A percentile compares a stretch with the other conserved stretches of the same genome.
phyloP scores from a whole-genome alignment of 345 rosid species.

The Lepidium didymum region DNA sequence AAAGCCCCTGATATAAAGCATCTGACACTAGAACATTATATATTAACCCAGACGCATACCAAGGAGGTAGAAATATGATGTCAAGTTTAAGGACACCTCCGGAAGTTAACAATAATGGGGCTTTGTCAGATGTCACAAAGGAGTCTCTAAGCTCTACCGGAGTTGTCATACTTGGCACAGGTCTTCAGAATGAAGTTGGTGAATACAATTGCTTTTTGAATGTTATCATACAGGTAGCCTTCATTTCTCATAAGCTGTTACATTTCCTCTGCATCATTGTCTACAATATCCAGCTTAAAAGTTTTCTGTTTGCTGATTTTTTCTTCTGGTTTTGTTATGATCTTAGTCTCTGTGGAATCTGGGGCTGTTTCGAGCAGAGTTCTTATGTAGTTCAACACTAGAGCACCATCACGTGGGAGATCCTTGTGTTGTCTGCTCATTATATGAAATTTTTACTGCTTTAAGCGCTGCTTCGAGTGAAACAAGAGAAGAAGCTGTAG shows the following conservation, averaged over 20 bases:
- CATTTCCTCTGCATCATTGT: not conserved
- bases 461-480: slow-evolving; percentile 52
- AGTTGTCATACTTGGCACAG: slow-evolving; percentile 57
- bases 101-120: slow-evolving; percentile 25
- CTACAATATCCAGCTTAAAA: not conserved
- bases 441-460: slow-evolving; percentile 64
- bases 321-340: not conserved
- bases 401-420: slow-evolving; percentile 82
- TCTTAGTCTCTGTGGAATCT: slow-evolving; percentile 91
- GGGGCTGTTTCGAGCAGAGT: slow-evolving; percentile 64
- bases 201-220: slow-evolving; percentile 96
- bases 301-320: not conserved
- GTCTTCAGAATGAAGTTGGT: slow-evolving; percentile 88
- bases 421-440: slow-evolving; percentile 87
- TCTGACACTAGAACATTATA: slow-evolving; percentile 14
- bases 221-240: slow-evolving; percentile 84
- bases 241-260: not conserved
- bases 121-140: slow-evolving; percentile 29
- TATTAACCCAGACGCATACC: slow-evolving; percentile 47
- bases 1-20: not conserved
- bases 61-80: slow-evolving; percentile 46
- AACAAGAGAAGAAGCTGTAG: slow-evolving; percentile 56
- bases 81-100: slow-evolving; percentile 30
- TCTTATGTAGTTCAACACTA: slow-evolving; percentile 54
- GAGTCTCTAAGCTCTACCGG: slow-evolving; percentile 23